These are phyloP conservation scores for Cynara cardunculus DNA, from an alignment of 129 eudicot species.

Conservation along the genomic window DNA sequence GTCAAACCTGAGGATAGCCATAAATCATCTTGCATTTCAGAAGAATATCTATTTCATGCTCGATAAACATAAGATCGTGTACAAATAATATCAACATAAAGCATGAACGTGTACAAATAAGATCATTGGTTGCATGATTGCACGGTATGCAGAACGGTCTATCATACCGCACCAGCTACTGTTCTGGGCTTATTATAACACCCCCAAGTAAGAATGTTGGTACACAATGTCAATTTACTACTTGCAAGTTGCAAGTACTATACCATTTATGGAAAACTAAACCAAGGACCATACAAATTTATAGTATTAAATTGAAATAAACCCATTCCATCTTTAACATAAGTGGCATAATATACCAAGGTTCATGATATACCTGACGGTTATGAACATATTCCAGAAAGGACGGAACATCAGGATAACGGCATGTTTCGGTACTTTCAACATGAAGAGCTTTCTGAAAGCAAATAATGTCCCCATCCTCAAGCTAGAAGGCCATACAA, in stretches of 20 bases:
- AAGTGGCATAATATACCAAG: neutral
- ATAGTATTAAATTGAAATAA: neutral
- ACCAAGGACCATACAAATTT: neutral
- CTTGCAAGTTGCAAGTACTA: neutral
- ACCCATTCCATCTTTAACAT: neutral
- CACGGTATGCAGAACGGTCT: neutral
- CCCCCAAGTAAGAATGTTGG: neutral
- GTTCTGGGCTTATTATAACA: no score
- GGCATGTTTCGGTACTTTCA: slow-evolving; percentile 36
- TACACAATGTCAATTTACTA: neutral
- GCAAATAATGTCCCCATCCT: slow-evolving; percentile 80
- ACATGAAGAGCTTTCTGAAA: slow-evolving; percentile 44
- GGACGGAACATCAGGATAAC: slow-evolving; percentile 66
- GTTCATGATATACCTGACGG: slow-evolving; percentile 50
- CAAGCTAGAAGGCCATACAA: slow-evolving; percentile 36
- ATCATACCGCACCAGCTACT: neutral
- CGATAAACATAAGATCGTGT: neutral
- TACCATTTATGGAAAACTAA: neutral
- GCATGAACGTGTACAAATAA: neutral
- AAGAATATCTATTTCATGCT: neutral
- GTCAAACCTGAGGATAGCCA: neutral
- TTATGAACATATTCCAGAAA: slow-evolving; percentile 66
- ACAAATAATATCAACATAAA: neutral
- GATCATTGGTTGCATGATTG: no score
- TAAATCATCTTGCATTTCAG: neutral